Evolutionary conservation across 2,329 filamentous ascomycete species (phyloP).

Genomic region (Pseudocercospora crystallina): DNA sequence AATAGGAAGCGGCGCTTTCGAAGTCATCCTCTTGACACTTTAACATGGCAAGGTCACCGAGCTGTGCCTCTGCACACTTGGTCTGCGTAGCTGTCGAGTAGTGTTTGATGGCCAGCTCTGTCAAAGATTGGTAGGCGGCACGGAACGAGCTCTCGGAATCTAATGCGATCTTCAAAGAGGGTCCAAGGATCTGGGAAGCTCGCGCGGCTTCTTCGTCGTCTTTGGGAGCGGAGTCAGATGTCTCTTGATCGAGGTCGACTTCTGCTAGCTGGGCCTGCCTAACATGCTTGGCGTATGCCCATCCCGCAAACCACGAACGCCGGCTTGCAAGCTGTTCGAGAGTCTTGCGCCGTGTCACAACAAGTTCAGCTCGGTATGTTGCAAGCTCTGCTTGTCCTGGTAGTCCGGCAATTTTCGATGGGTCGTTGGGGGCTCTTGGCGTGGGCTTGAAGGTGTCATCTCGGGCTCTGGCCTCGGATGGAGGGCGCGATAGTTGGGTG

Average conservation of each 20-base stretch:
- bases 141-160: slow-evolving; percentile 41
- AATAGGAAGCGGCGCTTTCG: slow-evolving; percentile 70
- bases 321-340: slow-evolving; percentile 72
- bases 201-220: slow-evolving; percentile 5
- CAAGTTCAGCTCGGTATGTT: slow-evolving; percentile 77
- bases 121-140: slow-evolving; percentile 60
- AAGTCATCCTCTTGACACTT: slow-evolving; percentile 72
- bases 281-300: slow-evolving; percentile 48
- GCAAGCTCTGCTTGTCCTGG: slow-evolving; percentile 74
- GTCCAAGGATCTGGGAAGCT: slow-evolving; percentile 15
- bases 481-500: slow-evolving; percentile 11
- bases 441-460: slow-evolving; percentile 19
- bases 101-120: slow-evolving; percentile 78
- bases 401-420: slow-evolving; percentile 18
- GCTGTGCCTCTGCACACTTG: slow-evolving; percentile 73
- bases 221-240: slow-evolving; percentile 5
- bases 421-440: slow-evolving; percentile 18
- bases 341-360: slow-evolving; percentile 75
- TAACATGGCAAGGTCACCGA: slow-evolving; percentile 82
- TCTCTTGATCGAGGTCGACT: slow-evolving; percentile 37
- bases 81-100: slow-evolving; percentile 76
- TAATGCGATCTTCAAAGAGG: slow-evolving; percentile 35
- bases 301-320: slow-evolving; percentile 74
- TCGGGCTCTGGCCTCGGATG: slow-evolving; percentile 4
- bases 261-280: slow-evolving; percentile 36